Evolutionary conservation across 345 rosid species (phyloP), one percentile per base, ranked within the genome.

Genomic region (Corchorus capsularis): DNA sequence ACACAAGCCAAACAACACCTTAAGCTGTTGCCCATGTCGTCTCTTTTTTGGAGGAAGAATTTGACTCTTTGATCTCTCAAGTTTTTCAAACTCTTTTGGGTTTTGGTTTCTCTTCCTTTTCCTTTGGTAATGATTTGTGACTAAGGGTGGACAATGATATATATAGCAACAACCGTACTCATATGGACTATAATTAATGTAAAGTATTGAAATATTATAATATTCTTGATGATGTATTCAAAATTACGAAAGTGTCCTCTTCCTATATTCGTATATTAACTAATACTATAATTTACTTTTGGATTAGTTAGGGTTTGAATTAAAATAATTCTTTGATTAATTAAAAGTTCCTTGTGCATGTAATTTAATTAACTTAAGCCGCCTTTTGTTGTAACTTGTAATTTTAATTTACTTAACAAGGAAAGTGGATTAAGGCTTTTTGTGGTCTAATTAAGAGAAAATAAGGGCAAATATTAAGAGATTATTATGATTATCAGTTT

Each of bases 1-100:
- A 96, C 89, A 78, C 98, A 96, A 46, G 97, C 96, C 87, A 96
- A 83, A 78, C 97, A 96, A 61, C 97, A 96, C 73, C 96, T 87
- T 80, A 96, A 80, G 77, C 92, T 92, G 75, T 96, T 96, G 15
- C 99, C 98, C 99, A 96, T 94, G 39, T 32, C 43, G 16, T 39
- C 79, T 39, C 78, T 16, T 2, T 7, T 41, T 41, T 7, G 45
- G 61, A 27, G 27, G 27, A 27, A 39, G 47, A 69, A 53, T 69
- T 3, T 52, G 10, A 45, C 10, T 6, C 57, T 72, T 5, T 37
- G 4, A n/a, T 27, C 10, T 70, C 3, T 22, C 8, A 15, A 49
- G 45, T 16, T 69, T 71, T 54, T 1, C 46, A 27, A 6, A 2
- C 50, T 41, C 63, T 77, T n/a, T 45, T 47, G 0, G 4, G 4